Evolutionary conservation across 345 rosid genomes (phyloP).

Genomic region (Salix dunnii): DNA sequence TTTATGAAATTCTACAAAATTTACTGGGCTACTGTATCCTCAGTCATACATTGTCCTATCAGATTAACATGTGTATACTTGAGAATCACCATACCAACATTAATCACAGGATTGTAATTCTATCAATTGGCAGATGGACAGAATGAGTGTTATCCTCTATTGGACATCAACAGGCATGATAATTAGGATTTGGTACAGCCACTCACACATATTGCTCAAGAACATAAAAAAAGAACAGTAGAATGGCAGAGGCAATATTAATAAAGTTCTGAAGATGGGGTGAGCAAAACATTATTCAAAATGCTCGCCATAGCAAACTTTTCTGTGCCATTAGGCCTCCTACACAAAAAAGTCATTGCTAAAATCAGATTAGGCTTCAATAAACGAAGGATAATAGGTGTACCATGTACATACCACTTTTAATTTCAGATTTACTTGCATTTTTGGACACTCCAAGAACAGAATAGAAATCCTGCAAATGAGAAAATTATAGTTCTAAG

Average conservation of each 20-base stretch:
- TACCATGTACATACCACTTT: slow-evolving; percentile 61
- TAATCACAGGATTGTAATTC: not conserved
- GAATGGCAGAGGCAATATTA: not conserved
- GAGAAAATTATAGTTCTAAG: slow-evolving; percentile 1
- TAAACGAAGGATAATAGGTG: not conserved
- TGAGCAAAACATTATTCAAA: not conserved
- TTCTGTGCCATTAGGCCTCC: not conserved
- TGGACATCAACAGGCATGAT: not conserved
- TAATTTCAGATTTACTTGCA: slow-evolving; percentile 90
- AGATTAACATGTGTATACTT: not conserved
- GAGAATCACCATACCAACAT: not conserved
- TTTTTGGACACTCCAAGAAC: slow-evolving; percentile 86
- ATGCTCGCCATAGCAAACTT: not conserved
- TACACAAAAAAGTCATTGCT: not conserved
- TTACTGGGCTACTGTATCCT: not conserved
- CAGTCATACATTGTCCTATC: not conserved
- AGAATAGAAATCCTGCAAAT: slow-evolving; percentile 79
- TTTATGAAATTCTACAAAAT: not conserved
- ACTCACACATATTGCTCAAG: not conserved
- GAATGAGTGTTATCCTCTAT: not conserved
- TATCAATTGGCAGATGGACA: not conserved
- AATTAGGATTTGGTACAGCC: not conserved
- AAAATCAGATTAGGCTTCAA: not conserved
- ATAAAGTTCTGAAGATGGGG: not conserved
- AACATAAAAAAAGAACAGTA: not conserved